Base-by-base conservation (phyloP, 495 filamentous ascomycete genomes). In the Annulohypoxylon maeteangense region DNA sequence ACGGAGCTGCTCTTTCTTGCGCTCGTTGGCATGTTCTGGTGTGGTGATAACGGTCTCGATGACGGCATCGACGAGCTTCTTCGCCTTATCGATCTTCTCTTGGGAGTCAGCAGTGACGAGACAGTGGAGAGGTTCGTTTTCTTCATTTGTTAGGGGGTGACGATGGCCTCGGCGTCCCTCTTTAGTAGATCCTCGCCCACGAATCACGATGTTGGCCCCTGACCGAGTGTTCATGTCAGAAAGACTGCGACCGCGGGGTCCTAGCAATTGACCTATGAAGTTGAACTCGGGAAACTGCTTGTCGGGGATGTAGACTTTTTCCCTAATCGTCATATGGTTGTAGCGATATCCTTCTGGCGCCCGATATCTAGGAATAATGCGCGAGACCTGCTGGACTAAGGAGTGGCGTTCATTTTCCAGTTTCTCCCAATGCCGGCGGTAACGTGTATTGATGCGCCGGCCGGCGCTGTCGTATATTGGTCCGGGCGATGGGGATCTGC, bases 21-120 rank as follows among this genome's bases (percentile, higher is more conserved):
- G 86, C 74, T 92, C 89, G 69, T 94, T 94, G 73, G 92, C 89
- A 53, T 90, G 90, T 81, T 94, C 91, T 4, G 91, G 91, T 65
- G 92, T 93, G 14, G 91, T 93, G 44, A 90, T 90, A 75, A 91
- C 91, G 89, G 92, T 92, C 78, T 93, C 91, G 77, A 93, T 92
- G 68, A 93, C 89, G 51, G 92, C 91, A 71, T 93, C 90, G 65
- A 93, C 90, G 50, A 92, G 78, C 78, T 91, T 87, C 82, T 92
- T 93, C 20, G 91, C 91, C 75, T 92, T 92, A 82, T 91, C 91
- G 76, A 92, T 88, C 80, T 92, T 93, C 67, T 93, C 90, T 76
- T 92, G 90, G 54, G 91, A 92, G 73, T 92, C 90, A 55, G 91
- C 91, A 88, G 92, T 93, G 79, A 93, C 92, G 76, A 93, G 80